These are phyloP conservation scores for Teratosphaeria gauchensis DNA, from an alignment of 2,329 filamentous ascomycete genomes.

Conservation along the genomic window DNA sequence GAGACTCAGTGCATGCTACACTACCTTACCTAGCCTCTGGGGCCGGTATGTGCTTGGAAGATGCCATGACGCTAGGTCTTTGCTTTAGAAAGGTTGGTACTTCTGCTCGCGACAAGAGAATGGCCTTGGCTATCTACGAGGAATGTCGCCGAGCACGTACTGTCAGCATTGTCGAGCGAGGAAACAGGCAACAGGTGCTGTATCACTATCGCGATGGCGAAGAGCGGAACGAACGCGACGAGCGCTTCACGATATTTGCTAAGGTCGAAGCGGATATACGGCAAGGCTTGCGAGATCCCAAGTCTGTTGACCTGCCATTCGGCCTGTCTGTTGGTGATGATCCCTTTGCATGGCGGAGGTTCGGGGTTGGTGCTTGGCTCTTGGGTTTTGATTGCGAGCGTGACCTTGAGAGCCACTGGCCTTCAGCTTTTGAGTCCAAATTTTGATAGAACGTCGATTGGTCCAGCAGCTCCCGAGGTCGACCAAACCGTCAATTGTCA, in stretches of 20 bases:
- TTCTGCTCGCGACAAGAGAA: neutral
- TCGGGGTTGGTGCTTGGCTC: neutral
- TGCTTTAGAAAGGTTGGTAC: neutral
- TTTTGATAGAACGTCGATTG: neutral
- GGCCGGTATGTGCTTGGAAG: conserved; percentile 59
- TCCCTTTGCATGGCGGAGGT: neutral
- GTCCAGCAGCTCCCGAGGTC: too few species aligned
- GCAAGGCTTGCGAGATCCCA: neutral
- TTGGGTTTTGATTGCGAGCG: neutral
- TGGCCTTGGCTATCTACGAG: neutral
- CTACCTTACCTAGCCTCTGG: conserved; percentile 59
- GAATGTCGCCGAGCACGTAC: neutral
- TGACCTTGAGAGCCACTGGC: neutral
- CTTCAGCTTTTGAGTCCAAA: neutral
- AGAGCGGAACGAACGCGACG: neutral
- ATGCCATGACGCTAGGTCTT: conserved; percentile 31
- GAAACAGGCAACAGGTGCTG: neutral
- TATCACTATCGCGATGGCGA: neutral
- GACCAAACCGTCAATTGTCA: neutral
- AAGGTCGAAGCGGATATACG: neutral
- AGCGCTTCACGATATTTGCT: neutral
- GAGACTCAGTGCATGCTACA: conserved; percentile 59
- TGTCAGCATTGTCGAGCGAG: neutral
- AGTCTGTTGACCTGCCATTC: neutral
- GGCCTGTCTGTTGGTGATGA: neutral